Conservation (phyloP, 192 early-diverging fungal genomes). For the Borealophlyctis nickersoniae region DNA sequence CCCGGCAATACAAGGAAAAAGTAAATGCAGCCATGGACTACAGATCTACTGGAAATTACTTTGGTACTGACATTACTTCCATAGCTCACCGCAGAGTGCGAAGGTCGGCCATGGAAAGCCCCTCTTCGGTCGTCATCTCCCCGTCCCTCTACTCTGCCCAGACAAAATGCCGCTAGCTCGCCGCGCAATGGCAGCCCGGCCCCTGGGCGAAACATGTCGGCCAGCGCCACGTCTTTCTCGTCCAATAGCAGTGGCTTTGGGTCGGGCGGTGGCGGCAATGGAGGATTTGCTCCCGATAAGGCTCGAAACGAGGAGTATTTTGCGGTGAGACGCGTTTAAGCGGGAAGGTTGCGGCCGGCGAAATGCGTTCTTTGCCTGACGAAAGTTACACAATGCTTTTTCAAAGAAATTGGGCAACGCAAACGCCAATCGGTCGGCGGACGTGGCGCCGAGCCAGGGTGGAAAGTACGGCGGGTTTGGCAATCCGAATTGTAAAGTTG, state of each 20-base stretch:
- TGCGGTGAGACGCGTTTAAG: slow-evolving; percentile 21
- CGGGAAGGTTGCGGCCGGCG: background rate
- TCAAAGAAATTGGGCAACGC: slow-evolving; percentile 41
- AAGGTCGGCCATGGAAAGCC: slow-evolving; percentile 53
- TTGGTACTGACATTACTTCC: slow-evolving; percentile 16
- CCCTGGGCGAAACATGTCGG: no score
- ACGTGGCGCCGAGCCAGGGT: slow-evolving; percentile 51
- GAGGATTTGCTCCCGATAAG: slow-evolving; percentile 45
- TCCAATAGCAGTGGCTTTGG: no score
- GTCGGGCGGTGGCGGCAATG: no score
- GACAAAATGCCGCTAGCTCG: no score
- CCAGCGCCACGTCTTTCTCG: no score
- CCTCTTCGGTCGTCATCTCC: no score
- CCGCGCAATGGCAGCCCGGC: no score
- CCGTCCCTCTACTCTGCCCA: no score
- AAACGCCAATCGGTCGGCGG: slow-evolving; percentile 38
- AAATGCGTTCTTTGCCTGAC: background rate
- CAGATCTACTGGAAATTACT: slow-evolving; percentile 51
- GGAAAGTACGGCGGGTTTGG: slow-evolving; percentile 56
- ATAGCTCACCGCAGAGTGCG: slow-evolving; percentile 66
- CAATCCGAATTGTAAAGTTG: slow-evolving; percentile 27
- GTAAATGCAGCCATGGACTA: no score
- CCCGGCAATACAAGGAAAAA: slow-evolving; percentile 83
- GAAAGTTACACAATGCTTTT: no score
- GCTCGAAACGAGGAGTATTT: slow-evolving; percentile 74